Evolutionary conservation across 306 rosid genomes (phyloP).

Genomic region (Geum urbanum): DNA sequence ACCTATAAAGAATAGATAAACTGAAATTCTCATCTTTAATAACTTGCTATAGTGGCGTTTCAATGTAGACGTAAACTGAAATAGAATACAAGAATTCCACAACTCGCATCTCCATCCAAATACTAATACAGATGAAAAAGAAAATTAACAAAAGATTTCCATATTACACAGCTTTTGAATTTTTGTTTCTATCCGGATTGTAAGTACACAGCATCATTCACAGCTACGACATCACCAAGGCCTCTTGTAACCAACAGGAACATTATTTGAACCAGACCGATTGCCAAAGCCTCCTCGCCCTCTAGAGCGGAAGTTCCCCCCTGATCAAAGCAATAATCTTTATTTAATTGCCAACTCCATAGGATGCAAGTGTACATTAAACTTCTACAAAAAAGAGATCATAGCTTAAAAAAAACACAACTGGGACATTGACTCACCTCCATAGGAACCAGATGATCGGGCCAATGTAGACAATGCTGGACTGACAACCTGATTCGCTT

Average conservation of each 20-base stretch:
- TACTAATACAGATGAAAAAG: background rate
- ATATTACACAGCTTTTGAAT: background rate
- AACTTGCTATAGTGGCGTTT: background rate
- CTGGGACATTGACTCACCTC: constrained; percentile 42
- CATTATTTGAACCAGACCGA: constrained; percentile 75
- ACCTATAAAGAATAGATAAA: background rate
- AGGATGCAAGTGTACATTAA: background rate
- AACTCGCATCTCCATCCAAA: background rate
- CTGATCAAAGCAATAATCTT: constrained; percentile 27
- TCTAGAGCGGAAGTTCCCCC: constrained; percentile 64
- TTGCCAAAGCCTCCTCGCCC: constrained; percentile 80
- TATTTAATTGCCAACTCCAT: constrained; percentile 9
- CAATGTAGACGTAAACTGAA: background rate
- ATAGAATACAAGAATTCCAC: background rate
- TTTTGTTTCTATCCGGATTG: background rate
- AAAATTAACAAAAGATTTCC: background rate
- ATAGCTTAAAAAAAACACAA: background rate
- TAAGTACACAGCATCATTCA: background rate
- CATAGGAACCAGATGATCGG: constrained; percentile 54
- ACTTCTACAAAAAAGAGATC: background rate
- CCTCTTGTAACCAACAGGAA: constrained; percentile 64
- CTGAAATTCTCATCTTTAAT: background rate
- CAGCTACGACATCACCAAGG: constrained; percentile 38
- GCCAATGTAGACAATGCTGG: constrained; percentile 57
- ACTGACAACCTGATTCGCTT: constrained; percentile 72